Conservation (phyloP, 2,329 filamentous ascomycete genomes). For the Colletotrichum sp. region DNA sequence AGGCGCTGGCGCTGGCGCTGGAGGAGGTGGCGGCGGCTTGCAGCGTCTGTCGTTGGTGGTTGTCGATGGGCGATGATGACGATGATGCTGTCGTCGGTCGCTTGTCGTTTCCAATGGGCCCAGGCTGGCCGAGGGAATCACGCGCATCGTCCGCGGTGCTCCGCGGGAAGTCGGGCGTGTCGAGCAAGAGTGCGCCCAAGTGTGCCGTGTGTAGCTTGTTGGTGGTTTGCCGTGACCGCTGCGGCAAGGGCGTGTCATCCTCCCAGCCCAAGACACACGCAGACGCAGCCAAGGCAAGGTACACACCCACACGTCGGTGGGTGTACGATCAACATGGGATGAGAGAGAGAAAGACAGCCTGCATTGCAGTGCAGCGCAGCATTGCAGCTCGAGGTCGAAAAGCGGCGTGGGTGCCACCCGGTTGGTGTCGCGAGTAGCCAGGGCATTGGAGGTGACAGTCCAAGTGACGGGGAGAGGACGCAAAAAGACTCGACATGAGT, state of each 20-base stretch:
- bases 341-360: background rate
- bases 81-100: background rate
- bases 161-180: background rate
- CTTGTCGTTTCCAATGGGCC: background rate
- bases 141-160: background rate
- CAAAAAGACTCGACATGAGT: background rate
- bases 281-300: background rate
- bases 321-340: conserved; percentile 3
- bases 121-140: background rate
- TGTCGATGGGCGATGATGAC: background rate
- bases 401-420: conserved; percentile 14
- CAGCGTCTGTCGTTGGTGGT: background rate
- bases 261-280: background rate
- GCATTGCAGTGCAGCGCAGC: conserved; percentile 4
- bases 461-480: background rate
- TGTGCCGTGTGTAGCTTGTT: background rate
- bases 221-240: background rate
- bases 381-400: background rate
- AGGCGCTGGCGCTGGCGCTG: background rate
- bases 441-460: background rate
- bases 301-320: background rate
- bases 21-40: background rate
- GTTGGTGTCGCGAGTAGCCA: conserved; percentile 3
- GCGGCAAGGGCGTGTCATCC: conserved; percentile 20
- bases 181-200: background rate